Conservation (phyloP, 139 green algal genomes). For the Tetraselmis chui region DNA sequence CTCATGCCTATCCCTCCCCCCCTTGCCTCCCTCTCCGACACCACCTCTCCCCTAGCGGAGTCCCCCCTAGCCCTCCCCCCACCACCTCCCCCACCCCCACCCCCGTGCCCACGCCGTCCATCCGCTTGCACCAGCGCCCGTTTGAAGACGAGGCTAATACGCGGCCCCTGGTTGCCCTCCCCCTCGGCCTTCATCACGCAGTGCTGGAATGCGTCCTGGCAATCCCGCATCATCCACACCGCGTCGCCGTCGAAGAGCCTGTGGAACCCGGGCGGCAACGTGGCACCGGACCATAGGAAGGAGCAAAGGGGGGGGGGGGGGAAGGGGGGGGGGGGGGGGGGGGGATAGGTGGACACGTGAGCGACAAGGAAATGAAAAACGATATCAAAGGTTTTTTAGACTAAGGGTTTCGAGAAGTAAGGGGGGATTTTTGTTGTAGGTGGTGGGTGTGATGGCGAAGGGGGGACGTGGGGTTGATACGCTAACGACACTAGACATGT, state of each 20-base stretch:
- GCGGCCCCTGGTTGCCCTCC: not conserved
- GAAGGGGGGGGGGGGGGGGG: not conserved
- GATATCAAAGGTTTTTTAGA: too few relatives aligned
- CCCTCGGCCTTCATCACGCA: not conserved
- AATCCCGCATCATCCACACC: slow-evolving; percentile 19
- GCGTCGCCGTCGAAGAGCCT: slow-evolving; percentile 7
- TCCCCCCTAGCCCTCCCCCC: not conserved
- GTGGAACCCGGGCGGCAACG: not conserved
- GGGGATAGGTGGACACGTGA: not conserved
- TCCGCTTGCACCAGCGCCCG: not conserved
- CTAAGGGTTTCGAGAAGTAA: too few relatives aligned
- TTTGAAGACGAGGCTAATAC: slow-evolving; percentile 8
- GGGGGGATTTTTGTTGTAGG: too few relatives aligned
- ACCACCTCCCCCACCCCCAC: not conserved
- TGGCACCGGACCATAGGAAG: not conserved
- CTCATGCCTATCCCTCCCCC: not conserved
- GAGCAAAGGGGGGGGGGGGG: not conserved
- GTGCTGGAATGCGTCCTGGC: slow-evolving; percentile 20
- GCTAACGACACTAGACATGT: too few relatives aligned
- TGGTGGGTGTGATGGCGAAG: too few relatives aligned
- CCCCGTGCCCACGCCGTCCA: not conserved
- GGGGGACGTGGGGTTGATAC: too few relatives aligned
- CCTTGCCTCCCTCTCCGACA: not conserved
- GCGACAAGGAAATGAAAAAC: not conserved
- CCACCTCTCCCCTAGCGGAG: too few relatives aligned